A percentile compares a stretch with the other conserved stretches of the same genome.
Evolutionary conservation across 2,329 filamentous ascomycete species (phyloP).

Genomic region (Aspergillus melleus): DNA sequence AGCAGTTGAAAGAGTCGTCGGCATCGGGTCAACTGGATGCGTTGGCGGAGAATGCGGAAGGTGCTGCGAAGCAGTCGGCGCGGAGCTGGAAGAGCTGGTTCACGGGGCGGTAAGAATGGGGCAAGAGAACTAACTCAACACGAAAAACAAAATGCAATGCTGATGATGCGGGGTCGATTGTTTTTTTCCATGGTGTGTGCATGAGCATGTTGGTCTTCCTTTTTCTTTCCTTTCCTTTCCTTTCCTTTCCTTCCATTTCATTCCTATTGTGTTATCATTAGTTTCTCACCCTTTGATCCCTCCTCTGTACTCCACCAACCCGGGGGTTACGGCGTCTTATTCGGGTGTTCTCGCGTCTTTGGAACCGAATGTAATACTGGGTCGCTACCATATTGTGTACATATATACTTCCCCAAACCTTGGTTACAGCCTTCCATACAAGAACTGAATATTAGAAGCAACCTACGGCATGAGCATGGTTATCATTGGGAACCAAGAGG

Average conservation of each 20-base stretch:
- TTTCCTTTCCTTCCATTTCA: conserved; percentile 1
- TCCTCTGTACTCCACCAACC: conserved; percentile 22
- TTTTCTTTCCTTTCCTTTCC: not conserved
- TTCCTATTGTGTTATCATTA: not conserved
- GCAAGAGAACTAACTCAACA: not conserved
- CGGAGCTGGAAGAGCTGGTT: conserved; percentile 44
- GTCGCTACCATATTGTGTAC: conserved; percentile 32
- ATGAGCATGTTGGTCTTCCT: not conserved
- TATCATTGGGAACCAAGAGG: not conserved
- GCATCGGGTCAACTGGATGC: conserved; percentile 34
- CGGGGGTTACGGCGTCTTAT: conserved; percentile 34
- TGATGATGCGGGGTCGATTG: not conserved
- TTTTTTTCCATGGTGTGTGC: not conserved
- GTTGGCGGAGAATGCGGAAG: conserved; percentile 37
- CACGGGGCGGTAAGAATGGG: conserved; percentile 32
- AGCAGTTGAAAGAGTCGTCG: conserved; percentile 18
- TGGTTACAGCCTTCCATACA: conserved; percentile 6
- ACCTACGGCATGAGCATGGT: not conserved
- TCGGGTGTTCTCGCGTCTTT: conserved; percentile 22
- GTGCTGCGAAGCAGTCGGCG: conserved; percentile 35
- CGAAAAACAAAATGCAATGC: conserved; percentile 1
- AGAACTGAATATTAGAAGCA: not conserved
- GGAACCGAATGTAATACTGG: conserved; percentile 19
- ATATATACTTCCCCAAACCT: conserved; percentile 25
- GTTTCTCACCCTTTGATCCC: conserved; percentile 8